Base-by-base conservation (phyloP, 2,329 filamentous ascomycete genomes). In the Pseudogymnoascus sp. region DNA sequence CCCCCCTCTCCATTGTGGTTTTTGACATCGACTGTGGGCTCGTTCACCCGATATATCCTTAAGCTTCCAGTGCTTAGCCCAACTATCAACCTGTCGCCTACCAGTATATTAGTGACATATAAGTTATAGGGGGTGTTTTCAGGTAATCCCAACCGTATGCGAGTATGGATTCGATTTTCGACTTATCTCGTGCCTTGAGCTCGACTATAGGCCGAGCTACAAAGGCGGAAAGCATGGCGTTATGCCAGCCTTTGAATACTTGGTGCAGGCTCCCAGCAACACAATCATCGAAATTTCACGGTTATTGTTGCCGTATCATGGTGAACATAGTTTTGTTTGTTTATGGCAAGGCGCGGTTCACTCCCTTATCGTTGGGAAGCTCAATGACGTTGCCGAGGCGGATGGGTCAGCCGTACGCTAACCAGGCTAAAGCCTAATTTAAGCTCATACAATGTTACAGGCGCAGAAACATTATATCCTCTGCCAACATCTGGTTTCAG, bases 161-260 rank as follows among this genome's bases (percentile, higher is more conserved):
- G 59, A 97, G 83, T 69, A 99, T 91, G 60, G 91, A 95, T 78
- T 99, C 95, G 77, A 99, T 96, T 81, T 89, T 95, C 68, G 91
- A 96, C 81, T 96, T 97, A 85, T 97, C 93, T 76, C 91, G 88
- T 76, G 87, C 87, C 79, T 90, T 93, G 72, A 99, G 89, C 89
- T 99, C 95, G 82, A 97, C 90, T 75, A 99, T 93, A 68, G 93
- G 90, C 73, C 91, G 90, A 80, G 95, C 93, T 70, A 90, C 96
- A 79, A 99, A 99, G 74, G 95, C 95, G 78, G 93, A 96, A 78
- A 99, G 88, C 95, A 97, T 97, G 77, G 80, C 81, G 76, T 65
- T 24, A 33, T 56, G 50, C 50, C 50, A 56, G 50, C 50, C 29
- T 56, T 56, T 33, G 33, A 21, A 33, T n/a, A 56, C 50, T 56